Base-by-base conservation (phyloP, 352 stramenopile genomes). In the Globisporangium polare region DNA sequence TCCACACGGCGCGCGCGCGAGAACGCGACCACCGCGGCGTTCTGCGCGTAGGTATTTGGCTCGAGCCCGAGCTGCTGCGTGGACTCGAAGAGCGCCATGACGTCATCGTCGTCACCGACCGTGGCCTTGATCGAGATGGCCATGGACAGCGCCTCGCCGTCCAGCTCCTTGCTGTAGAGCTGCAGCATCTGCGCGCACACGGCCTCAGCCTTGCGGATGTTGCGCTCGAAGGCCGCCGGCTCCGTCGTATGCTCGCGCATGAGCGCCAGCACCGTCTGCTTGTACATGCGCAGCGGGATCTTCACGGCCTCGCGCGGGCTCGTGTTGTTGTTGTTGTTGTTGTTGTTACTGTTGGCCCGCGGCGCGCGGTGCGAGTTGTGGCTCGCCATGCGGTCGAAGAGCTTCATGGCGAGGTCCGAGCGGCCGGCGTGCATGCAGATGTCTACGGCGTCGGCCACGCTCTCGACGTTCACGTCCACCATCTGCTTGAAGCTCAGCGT, bases 71-170 rank as follows among this genome's bases (percentile, higher is more conserved):
- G 73, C 27, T 73, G 67, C 35, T 84, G 75, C 83, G 88, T 92
- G 17, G 74, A 85, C 58, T 92, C 75, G 62, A 86, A 93, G 13
- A 94, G 62, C 27, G 81, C 80, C 42, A 88, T 69, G 13, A 94
- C 80, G 52, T 93, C 81, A 50, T 90, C 80, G 62, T 94, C 73
- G 63, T 92, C 83, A 2, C 82, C 75, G 0, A 77, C 66, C 0
- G 73, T 83, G 2, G 86, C 83, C 58, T 88, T 89, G 54, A 91
- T 87, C 20, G 83, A 93, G 58, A 92, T 92, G 22, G 85, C 83
- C 62, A 92, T 73, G 9, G 81, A 92, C 33, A 92, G 67, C 46
- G 83, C 83, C 1, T 89, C 83, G 29, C 78, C 74, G 57, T 92
- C 83, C 22, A 92, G 47, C 7, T 55, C 52, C 29, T 77, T 73